Evolutionary conservation across 176 grass and related monocot genomes (phyloP).

Genomic region (Paspalum vaginatum): DNA sequence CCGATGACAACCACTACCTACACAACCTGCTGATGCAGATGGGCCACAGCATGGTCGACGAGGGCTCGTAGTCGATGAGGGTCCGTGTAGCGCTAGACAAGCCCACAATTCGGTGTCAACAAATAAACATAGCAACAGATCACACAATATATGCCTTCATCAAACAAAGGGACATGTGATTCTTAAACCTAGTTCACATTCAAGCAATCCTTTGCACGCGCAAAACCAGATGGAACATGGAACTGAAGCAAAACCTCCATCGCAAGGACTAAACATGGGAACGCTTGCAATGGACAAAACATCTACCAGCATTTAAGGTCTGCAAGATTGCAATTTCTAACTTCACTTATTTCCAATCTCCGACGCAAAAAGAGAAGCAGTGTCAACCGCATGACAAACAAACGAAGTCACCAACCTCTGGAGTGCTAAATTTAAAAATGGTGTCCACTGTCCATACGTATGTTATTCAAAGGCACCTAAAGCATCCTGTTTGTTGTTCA

Average conservation of each 20-base stretch:
- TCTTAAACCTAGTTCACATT: background rate
- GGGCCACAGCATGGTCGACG: too few relatives aligned
- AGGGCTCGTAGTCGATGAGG: too few relatives aligned
- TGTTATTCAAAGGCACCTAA: conserved; percentile 43
- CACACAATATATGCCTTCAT: too few relatives aligned
- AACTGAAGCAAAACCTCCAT: background rate
- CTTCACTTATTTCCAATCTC: conserved; percentile 3
- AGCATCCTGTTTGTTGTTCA: conserved; percentile 6
- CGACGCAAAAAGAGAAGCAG: background rate
- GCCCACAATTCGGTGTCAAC: too few relatives aligned
- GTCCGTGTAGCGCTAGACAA: too few relatives aligned
- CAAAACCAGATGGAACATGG: background rate
- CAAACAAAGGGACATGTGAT: background rate
- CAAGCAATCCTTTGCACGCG: background rate
- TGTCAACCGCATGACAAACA: background rate
- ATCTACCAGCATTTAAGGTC: background rate
- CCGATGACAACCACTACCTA: too few relatives aligned
- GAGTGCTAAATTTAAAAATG: conserved; percentile 22
- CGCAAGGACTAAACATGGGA: background rate
- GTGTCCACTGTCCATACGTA: background rate
- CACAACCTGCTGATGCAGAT: too few relatives aligned
- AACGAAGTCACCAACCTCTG: conserved; percentile 18
- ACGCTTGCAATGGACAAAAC: background rate
- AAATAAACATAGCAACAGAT: too few relatives aligned
- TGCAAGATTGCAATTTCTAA: background rate